phyloP scores from a whole-genome alignment of 75 land plant genomes.

The Selaginella tamariscina region DNA sequence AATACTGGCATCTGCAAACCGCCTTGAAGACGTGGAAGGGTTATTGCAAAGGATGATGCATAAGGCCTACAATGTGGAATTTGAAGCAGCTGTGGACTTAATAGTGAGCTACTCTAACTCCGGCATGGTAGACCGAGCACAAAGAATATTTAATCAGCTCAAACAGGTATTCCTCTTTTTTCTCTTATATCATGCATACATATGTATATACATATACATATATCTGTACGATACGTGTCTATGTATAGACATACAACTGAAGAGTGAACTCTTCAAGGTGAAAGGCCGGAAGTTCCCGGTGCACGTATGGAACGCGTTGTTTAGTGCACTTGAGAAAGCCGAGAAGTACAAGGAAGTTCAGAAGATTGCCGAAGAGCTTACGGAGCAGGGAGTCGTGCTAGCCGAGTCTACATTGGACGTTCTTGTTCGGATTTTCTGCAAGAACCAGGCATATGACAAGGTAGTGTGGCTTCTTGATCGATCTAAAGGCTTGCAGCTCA shows the following conservation, averaged over 20 bases:
- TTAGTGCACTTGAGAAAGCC: not conserved
- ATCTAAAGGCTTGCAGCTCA: not conserved
- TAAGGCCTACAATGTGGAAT: not conserved
- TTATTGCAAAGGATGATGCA: not conserved
- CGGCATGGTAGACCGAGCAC: not conserved
- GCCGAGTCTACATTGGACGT: not conserved
- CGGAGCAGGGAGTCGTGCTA: not conserved
- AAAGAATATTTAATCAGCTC: not conserved
- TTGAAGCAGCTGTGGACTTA: not conserved
- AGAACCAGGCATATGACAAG: not conserved
- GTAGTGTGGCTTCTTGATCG: not conserved
- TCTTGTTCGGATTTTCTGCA: not conserved
- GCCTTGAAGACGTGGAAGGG: not conserved
- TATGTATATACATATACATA: too few relatives aligned
- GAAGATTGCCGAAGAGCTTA: not conserved
- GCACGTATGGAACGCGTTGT: not conserved
- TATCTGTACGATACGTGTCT: too few relatives aligned
- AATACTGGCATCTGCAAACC: not conserved
- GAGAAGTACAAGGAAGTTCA: not conserved
- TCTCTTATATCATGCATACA: too few relatives aligned
- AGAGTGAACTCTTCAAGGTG: too few relatives aligned
- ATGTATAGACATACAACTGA: too few relatives aligned
- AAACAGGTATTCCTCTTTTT: too few relatives aligned
- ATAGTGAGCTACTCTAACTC: not conserved
- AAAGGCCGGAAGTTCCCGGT: not conserved